Base-by-base conservation (phyloP, 495 filamentous ascomycete genomes). In the Penicillium parvum region DNA sequence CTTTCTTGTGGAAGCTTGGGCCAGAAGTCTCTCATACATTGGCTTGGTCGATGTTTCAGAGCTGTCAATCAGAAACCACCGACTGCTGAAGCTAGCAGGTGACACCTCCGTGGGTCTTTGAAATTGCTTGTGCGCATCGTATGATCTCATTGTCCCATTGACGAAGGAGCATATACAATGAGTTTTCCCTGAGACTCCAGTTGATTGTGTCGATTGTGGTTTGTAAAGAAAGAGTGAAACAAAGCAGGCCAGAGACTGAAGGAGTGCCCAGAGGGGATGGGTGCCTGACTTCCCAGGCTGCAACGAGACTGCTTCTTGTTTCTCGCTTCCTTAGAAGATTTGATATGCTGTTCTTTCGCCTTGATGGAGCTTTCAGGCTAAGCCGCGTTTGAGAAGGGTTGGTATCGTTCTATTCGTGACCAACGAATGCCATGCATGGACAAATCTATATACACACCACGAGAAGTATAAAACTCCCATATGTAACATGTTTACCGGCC, bases 401-500 rank as follows among this genome's bases (percentile, higher is more conserved):
- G n/a, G n/a, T n/a, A n/a, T n/a, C n/a, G n/a, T 30, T 30, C 12
- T 16, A 15, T 15, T 30, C 28, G 7, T 14, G 10, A 15, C 28
- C 12, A 15, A 14, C 28, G 28, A 6, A 3, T 30, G n/a, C 16
- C n/a, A 14, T 15, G 28, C 5, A 30, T 20, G 18, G 17, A 40
- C 12, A 5, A 27, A 20, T 32, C 27, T 30, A 27, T 40, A 40
- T 40, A 40, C 28, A 40, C 16, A 40, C 28, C 12, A 6, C 7
- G n/a, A 30, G 12, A 7, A 8, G 2, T 12, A 29, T 29, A 30
- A 30, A 15, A 30, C 4, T 30, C 28, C 25, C 28, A 15, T n/a
- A n/a, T n/a, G n/a, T n/a, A n/a, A n/a, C n/a, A n/a, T n/a, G 28
- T 35, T 57, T 69, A 95, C 71, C 88, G 71, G 6, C 88, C 87